Evolutionary conservation across 129 eudicot species (phyloP).

Genomic region (Chrysanthemum makinoi): DNA sequence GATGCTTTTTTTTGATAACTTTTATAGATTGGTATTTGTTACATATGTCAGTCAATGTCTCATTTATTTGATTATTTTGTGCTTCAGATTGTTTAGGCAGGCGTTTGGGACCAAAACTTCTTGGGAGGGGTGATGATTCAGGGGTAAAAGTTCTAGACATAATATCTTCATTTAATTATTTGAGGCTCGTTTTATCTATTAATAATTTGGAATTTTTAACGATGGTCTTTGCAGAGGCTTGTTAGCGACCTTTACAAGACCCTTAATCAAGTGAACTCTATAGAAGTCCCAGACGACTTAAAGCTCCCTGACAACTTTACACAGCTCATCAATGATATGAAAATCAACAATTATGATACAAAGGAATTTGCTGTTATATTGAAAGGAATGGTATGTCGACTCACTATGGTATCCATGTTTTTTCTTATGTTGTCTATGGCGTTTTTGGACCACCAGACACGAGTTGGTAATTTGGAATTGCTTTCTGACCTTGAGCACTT

Average conservation of each 20-base stretch:
- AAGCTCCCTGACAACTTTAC: constrained; percentile 81
- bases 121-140: constrained; percentile 81
- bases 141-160: constrained; percentile 50
- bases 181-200: not conserved
- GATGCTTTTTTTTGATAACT: not conserved
- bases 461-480: no score
- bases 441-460: not conserved
- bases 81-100: constrained; percentile 96
- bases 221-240: constrained; percentile 60
- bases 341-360: constrained; percentile 70
- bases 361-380: constrained; percentile 76
- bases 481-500: no score
- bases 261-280: constrained; percentile 77
- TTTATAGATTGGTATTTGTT: not conserved
- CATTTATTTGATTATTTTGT: constrained; percentile 5
- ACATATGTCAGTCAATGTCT: not conserved
- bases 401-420: constrained; percentile 14
- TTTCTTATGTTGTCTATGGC: not conserved
- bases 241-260: constrained; percentile 75
- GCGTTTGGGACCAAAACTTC: constrained; percentile 95
- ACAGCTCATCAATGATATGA: constrained; percentile 84
- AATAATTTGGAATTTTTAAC: constrained; percentile 7
- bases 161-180: not conserved
- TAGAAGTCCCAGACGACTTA: constrained; percentile 63
- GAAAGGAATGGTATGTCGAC: constrained; percentile 83